Conservation (phyloP, 139 green algal genomes). For the Asterochloris sp. region DNA sequence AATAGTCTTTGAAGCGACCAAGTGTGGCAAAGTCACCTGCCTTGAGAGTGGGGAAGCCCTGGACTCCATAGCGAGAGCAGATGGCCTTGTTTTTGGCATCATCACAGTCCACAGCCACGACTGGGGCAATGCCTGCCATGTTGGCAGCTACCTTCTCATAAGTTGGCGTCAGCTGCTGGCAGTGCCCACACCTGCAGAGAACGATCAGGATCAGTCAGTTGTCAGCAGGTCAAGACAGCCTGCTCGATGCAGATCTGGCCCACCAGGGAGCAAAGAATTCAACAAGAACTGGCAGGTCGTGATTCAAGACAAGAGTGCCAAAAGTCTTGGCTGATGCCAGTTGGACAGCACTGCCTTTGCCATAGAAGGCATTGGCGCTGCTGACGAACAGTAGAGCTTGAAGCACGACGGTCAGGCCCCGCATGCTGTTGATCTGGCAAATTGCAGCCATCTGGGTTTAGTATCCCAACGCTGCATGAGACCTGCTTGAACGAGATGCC, state of each 20-base stretch:
- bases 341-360: neutral
- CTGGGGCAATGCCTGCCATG: slow-evolving; percentile 28
- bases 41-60: slow-evolving; percentile 49
- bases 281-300: slow-evolving; percentile 11
- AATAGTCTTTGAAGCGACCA: no score
- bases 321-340: slow-evolving; percentile 15
- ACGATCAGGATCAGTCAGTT: neutral
- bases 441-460: neutral
- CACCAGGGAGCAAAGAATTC: slow-evolving; percentile 31
- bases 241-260: neutral
- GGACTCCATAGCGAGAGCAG: slow-evolving; percentile 24
- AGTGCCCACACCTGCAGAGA: slow-evolving; percentile 27
- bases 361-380: slow-evolving; percentile 1
- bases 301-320: neutral
- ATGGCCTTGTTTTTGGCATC: slow-evolving; percentile 27
- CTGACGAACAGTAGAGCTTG: no score
- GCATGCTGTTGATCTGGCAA: neutral
- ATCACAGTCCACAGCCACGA: slow-evolving; percentile 41
- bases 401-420: no score
- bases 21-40: neutral
- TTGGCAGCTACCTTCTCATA: slow-evolving; percentile 34
- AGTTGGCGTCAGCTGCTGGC: slow-evolving; percentile 29
- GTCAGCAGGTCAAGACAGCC: no score
- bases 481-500: neutral
- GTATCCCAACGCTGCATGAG: neutral